These are phyloP conservation scores for Fusarium neocosmosporiellum DNA, from an alignment of 2,329 filamentous ascomycete genomes.

Conservation along the genomic window DNA sequence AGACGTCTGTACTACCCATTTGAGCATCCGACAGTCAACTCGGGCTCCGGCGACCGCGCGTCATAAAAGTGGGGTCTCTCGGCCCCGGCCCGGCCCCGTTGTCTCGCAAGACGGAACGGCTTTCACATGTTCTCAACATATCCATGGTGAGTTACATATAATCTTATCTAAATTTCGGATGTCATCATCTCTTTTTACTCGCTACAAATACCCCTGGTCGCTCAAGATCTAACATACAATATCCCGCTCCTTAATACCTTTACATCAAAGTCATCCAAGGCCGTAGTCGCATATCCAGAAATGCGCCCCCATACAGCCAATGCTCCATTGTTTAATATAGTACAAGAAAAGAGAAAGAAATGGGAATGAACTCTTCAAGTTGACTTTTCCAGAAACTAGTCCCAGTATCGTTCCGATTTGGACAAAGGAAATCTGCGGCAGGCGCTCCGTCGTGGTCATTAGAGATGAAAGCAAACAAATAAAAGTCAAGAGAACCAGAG, in stretches of 20 bases:
- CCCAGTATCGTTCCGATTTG: slow-evolving; percentile 21
- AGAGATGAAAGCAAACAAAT: slow-evolving; percentile 19
- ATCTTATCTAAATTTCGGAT: neutral
- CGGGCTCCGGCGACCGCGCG: neutral
- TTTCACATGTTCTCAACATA: neutral
- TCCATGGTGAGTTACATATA: neutral
- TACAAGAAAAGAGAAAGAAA: slow-evolving; percentile 15
- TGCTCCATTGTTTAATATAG: slow-evolving; percentile 31
- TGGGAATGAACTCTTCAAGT: slow-evolving; percentile 16
- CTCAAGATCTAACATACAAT: neutral
- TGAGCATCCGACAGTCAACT: neutral
- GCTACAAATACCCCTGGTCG: neutral
- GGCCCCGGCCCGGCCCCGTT: neutral
- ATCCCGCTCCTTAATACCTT: slow-evolving; percentile 24
- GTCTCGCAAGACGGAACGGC: neutral
- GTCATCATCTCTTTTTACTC: neutral
- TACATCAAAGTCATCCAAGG: slow-evolving; percentile 40
- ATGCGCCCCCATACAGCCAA: slow-evolving; percentile 16
- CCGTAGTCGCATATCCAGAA: slow-evolving; percentile 33
- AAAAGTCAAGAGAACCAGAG: slow-evolving; percentile 5
- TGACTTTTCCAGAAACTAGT: slow-evolving; percentile 25
- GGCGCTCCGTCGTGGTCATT: slow-evolving; percentile 30
- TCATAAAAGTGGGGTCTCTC: neutral
- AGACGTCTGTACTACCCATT: neutral
- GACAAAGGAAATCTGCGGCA: slow-evolving; percentile 29